Base-by-base conservation (phyloP, 345 rosid genomes). In the Noccaea bulbosa region DNA sequence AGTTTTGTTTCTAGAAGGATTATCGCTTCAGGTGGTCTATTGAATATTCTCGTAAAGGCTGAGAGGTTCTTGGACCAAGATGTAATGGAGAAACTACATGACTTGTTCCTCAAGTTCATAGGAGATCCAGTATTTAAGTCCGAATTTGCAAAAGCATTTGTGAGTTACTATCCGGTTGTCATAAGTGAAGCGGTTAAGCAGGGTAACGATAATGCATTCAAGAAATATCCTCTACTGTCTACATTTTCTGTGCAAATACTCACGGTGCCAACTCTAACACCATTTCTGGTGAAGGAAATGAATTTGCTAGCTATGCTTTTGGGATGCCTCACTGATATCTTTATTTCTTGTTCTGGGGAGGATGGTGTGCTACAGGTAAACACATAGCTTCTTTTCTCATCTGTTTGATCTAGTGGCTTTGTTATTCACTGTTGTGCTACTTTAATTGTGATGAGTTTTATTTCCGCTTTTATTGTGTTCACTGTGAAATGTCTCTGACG, bases 231-330 rank as follows among this genome's bases (percentile, higher is more conserved):
- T 2, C 75, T 90, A 9, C 77, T 89, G 52, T 79, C 91, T 46
- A 79, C 82, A 48, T 93, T 93, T 77, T 91, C 99, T 53, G 99
- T 89, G 60, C 99, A 93, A 81, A 91, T 93, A 69, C 81, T 93
- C 75, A 91, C 99, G 1, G 99, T 93, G 66, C 96, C 96, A 57
- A 87, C 96, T 64, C 69, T 93, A 44, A 89, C 91, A 63, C 91
- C 96, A n/a, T 83, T 89, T 58, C 88, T 93, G 79, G 99, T 93
- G 65, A 86, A 82, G 80, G 95, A 91, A 84, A 82, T 78, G 90
- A 80, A 88, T 74, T 75, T 91, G 37, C 73, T 93, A 35, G 79
- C 62, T 30, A 78, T 86, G 80, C 85, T 91, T 57, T 80, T 91
- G 68, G 88, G 88, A 73, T 93, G 97, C 81, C 77, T 93, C 76